Base-by-base conservation (phyloP, 768 basidiomycete genomes). In the Trametes cubensis region DNA sequence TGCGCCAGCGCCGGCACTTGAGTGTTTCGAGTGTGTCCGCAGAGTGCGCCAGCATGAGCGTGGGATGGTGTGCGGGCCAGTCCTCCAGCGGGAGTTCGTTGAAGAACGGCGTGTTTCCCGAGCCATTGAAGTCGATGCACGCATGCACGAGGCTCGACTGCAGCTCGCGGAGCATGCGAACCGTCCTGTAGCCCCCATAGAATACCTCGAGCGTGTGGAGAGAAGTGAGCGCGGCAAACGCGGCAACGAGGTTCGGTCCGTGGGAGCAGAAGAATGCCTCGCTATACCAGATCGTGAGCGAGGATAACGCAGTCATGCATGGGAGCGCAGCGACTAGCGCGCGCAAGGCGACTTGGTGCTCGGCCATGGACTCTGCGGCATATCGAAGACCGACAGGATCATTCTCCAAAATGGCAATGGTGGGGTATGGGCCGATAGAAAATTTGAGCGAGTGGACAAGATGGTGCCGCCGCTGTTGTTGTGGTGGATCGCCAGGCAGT, bases 151-250 rank as follows among this genome's bases (percentile, higher is more conserved):
- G 51, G 34, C 4, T 14, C 18, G 51, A 52, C 20, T 21, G 34
- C 34, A 52, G 38, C n/a, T 23, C n/a, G n/a, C 26, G n/a, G 18
- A 52, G 51, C 51, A 52, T 52, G 18, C 13, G n/a, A 1, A 52
- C 20, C 15, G 34, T 20, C 18, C 11, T 34, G 8, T 7, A 10
- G 34, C 34, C 34, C 2, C 38, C n/a, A 20, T 38, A 38, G 38
- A 3, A 10, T 21, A 52, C 20, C 23, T 14, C 18, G 38, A 52
- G 34, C 8, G 38, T 38, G 18, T 28, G 51, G 38, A 52, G 4
- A 40, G 51, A 52, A 38, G 51, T 52, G 51, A 52, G 51, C 38
- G 51, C 51, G 13, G 51, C 51, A 21, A 52, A 52, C 10, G 51
- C 38, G 17, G 5, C 34, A 21, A 20, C 51, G 38, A 52, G 51